These are phyloP conservation scores for Blastocystis sp. DNA, from an alignment of 352 stramenopile genomes.

Conservation along the genomic window DNA sequence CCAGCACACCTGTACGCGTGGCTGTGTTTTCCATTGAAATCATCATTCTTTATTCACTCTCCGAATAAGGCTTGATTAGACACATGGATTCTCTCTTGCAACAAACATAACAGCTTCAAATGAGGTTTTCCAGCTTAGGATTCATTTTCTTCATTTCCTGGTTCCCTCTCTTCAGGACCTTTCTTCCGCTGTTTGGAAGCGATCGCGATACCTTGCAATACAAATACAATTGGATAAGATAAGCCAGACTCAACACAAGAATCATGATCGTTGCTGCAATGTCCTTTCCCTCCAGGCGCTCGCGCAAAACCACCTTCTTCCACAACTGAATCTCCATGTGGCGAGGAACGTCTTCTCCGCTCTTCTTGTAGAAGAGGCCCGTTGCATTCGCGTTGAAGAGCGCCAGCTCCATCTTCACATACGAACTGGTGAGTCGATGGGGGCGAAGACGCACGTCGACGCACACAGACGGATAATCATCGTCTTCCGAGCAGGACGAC, in stretches of 20 bases:
- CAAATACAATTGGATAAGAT: not conserved
- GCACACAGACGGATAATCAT: not conserved
- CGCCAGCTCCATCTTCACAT: conserved; percentile 47
- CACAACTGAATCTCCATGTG: not conserved
- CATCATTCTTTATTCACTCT: too few species aligned
- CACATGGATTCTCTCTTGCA: too few species aligned
- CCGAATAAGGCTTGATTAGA: too few species aligned
- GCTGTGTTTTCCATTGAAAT: too few species aligned
- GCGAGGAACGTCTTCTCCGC: not conserved
- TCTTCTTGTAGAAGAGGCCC: conserved; percentile 20
- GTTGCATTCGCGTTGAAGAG: conserved; percentile 55
- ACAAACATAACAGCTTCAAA: not conserved
- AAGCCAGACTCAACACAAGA: not conserved
- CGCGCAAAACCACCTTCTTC: not conserved
- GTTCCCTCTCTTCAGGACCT: not conserved
- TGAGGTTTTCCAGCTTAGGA: not conserved
- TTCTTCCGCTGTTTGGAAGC: not conserved
- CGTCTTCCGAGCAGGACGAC: not conserved
- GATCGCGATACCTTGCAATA: not conserved
- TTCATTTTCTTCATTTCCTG: not conserved
- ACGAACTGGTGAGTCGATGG: not conserved
- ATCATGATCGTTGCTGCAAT: not conserved
- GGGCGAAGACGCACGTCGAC: not conserved
- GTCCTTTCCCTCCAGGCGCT: not conserved
- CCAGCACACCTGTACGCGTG: not conserved